Percentiles rank a stretch among this genome's conserved stretches.
Conservation (phyloP, 2,329 filamentous ascomycete genomes). For the Cryphonectria carpinicola region DNA sequence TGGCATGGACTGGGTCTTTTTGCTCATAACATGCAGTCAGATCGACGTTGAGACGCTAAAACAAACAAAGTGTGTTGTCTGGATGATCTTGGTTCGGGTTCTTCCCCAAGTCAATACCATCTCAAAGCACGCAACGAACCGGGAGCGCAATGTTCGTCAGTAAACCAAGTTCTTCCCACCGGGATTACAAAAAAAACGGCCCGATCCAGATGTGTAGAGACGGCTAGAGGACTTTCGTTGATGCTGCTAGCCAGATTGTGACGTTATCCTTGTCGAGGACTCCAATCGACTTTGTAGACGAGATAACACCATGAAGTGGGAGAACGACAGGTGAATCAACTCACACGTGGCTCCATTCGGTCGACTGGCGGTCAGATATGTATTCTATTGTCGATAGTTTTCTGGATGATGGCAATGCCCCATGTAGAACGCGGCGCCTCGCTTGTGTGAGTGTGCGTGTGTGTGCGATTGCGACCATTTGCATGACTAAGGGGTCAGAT, state of each 20-base stretch:
- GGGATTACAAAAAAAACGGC: neutral
- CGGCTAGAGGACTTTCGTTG: neutral
- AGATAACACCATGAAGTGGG: neutral
- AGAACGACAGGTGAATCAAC: neutral
- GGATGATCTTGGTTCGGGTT: neutral
- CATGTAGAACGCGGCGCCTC: neutral
- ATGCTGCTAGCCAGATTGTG: neutral
- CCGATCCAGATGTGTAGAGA: slow-evolving; percentile 7
- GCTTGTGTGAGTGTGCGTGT: neutral
- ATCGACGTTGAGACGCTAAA: neutral
- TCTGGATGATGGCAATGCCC: neutral
- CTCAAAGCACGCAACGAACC: neutral
- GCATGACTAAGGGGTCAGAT: neutral
- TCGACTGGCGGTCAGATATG: neutral
- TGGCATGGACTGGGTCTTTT: neutral
- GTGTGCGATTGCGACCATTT: neutral
- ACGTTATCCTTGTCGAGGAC: neutral
- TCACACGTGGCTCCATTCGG: slow-evolving; percentile 15
- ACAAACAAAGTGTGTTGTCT: neutral
- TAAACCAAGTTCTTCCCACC: neutral
- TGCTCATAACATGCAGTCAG: neutral
- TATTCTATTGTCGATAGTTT: neutral
- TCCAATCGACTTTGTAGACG: neutral
- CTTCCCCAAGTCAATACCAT: neutral
- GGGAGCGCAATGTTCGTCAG: neutral